Conservation (phyloP, 2,329 filamentous ascomycete species). For the Zymoseptoria passerinii region DNA sequence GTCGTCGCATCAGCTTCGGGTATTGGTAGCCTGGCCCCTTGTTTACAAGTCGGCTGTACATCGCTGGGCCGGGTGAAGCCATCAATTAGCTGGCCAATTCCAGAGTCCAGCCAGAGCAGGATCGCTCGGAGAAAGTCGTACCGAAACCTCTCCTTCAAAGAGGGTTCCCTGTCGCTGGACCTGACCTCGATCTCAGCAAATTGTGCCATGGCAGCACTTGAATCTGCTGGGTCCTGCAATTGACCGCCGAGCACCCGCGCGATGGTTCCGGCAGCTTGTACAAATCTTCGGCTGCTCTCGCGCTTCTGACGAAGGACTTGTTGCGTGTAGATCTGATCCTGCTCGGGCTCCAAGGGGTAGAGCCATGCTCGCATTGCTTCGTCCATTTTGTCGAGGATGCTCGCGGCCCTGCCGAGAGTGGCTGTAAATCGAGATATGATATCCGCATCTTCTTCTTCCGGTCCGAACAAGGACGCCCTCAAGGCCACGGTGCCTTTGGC, state of each 20-base stretch:
- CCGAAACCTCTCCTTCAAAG: slow-evolving; percentile 45
- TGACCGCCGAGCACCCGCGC: slow-evolving; percentile 48
- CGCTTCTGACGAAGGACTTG: slow-evolving; percentile 49
- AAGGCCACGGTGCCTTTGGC: slow-evolving; percentile 48
- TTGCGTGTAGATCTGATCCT: slow-evolving; percentile 46
- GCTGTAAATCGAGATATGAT: slow-evolving; percentile 23
- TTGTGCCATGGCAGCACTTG: slow-evolving; percentile 16
- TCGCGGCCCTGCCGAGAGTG: slow-evolving; percentile 31
- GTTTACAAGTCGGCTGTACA: slow-evolving; percentile 27
- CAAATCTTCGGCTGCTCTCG: slow-evolving; percentile 50
- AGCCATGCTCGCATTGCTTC: slow-evolving; percentile 48
- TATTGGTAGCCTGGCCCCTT: slow-evolving; percentile 41
- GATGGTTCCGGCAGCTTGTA: slow-evolving; percentile 54
- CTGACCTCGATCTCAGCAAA: slow-evolving; percentile 26
- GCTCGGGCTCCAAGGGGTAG: slow-evolving; percentile 50
- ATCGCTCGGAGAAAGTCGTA: slow-evolving; percentile 59
- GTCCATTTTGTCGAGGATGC: slow-evolving; percentile 48
- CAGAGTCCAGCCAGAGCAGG: slow-evolving; percentile 54
- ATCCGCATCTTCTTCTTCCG: slow-evolving; percentile 24
- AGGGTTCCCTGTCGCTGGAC: slow-evolving; percentile 34
- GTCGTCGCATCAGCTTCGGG: slow-evolving; percentile 41
- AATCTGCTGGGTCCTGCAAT: slow-evolving; percentile 32
- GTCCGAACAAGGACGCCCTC: slow-evolving; percentile 48
- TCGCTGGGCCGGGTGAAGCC: slow-evolving; percentile 46
- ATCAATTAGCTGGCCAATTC: slow-evolving; percentile 45